Evolutionary conservation across 2,329 filamentous ascomycete genomes (phyloP), one percentile per base, ranked within the genome.

Genomic region (Myriangium duriaei): DNA sequence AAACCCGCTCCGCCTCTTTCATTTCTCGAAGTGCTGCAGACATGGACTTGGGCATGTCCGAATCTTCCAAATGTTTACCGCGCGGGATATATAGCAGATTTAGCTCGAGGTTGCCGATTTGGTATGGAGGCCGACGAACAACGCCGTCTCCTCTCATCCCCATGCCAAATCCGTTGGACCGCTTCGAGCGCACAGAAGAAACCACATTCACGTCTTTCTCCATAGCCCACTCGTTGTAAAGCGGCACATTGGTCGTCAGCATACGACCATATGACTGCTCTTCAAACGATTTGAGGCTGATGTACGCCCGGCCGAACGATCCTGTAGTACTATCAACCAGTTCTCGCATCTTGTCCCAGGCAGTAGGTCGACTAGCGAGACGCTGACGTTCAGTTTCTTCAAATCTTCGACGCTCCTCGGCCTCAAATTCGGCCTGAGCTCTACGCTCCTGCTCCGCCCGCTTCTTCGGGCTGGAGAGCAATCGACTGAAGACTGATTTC

Each of bases 11-110:
- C 2, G 88, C 86, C 37, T 88, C 84, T 60, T 81, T 84, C 63
- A 98, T 77, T 64, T 96, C 91, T 12, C 91, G 75, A 49, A 96
- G 81, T 58, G 86, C 94, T 30, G 84, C 82, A 60, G 91, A 93
- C 87, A 98, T 94, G 66, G 87, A 95, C 76, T 96, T 96, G 39
- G 91, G 91, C 85, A 98, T 95, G 49, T 96, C 88, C 11, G 95
- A 87, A 47, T 96, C 91, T 34, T 76, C 77, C 18, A 78, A 71
- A 31, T 81, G 81, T 65, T 84, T 88, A 4, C 91, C 88, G 51
- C 87, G 85, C 1, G 91, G 91, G 1, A 98, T 86, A 53, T 94
- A 98, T 11, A 98, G 69, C 6, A 98, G 72, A 63, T 98, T 91
- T 28, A 98, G 68, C 56, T 94, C 84, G 39, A 98, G 71, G 63